Conservation (phyloP, 768 basidiomycete species). For the Thelephora ganbajun region DNA sequence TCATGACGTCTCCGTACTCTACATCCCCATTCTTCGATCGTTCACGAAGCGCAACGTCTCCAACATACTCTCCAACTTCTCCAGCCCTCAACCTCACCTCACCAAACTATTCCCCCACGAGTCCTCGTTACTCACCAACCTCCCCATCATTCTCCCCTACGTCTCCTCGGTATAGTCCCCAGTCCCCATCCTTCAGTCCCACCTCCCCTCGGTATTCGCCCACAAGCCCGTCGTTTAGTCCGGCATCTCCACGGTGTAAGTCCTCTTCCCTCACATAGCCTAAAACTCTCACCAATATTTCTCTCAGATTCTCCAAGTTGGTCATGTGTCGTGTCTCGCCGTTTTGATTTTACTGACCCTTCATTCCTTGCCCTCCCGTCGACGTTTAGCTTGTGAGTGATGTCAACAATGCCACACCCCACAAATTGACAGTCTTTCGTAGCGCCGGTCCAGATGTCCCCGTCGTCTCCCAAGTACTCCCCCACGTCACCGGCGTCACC, state of each 20-base stretch:
- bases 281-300: constrained; percentile 4
- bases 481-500: constrained; percentile 92
- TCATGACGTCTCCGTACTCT: constrained; percentile 66
- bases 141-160: constrained; percentile 80
- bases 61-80: constrained; percentile 81
- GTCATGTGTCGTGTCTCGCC: constrained; percentile 17
- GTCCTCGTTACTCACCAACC: constrained; percentile 76
- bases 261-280: constrained; percentile 6
- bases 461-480: constrained; percentile 85
- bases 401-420: background rate
- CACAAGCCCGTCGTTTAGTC: constrained; percentile 83
- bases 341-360: constrained; percentile 5
- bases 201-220: constrained; percentile 86
- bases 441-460: constrained; percentile 77
- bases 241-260: constrained; percentile 80
- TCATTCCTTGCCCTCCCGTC: background rate
- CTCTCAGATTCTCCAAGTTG: constrained; percentile 66
- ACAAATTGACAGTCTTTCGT: constrained; percentile 1
- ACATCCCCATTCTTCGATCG: constrained; percentile 75
- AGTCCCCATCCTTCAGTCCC: constrained; percentile 83
- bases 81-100: constrained; percentile 74
- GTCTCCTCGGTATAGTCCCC: constrained; percentile 74
- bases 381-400: background rate
- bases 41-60: constrained; percentile 56
- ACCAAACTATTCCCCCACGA: constrained; percentile 53